Percentiles rank a stretch among this genome's conserved stretches.
Evolutionary conservation across 257 asterid species (phyloP).

Genomic region (Capsicum baccatum): DNA sequence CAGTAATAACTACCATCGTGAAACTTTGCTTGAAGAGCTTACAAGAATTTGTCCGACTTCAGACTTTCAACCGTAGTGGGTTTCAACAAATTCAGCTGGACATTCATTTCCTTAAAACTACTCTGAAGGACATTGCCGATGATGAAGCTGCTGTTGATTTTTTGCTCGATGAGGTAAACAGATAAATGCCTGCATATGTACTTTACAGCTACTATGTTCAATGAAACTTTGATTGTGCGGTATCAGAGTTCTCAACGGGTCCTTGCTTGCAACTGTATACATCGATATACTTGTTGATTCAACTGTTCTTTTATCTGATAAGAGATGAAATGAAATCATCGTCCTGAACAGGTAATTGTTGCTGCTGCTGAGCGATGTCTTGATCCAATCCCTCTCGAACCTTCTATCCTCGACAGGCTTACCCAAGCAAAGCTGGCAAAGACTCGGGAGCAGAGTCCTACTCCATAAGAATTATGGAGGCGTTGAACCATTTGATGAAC

Average conservation of each 20-base stretch:
- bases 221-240: not conserved
- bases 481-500: not conserved
- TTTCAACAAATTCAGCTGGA: conserved; percentile 97
- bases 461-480: not conserved
- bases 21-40: conserved; percentile 88
- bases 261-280: not conserved
- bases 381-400: conserved; percentile 79
- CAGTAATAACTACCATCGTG: conserved; percentile 68
- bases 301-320: not conserved
- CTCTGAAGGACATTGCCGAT: conserved; percentile 74
- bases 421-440: conserved; percentile 81
- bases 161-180: conserved; percentile 89
- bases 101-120: conserved; percentile 74
- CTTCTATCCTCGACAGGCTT: conserved; percentile 82
- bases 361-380: conserved; percentile 89
- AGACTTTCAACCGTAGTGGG: conserved; percentile 90
- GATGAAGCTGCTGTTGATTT: conserved; percentile 95
- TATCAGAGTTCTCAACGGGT: too few relatives aligned
- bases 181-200: not conserved
- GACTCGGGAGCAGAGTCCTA: conserved; percentile 42
- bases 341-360: conserved; percentile 65
- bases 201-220: not conserved
- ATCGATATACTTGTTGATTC: not conserved
- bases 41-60: conserved; percentile 93
- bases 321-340: not conserved